phyloP scores from a whole-genome alignment of 805 yeast species.

The Metschnikowia santaceciliae region DNA sequence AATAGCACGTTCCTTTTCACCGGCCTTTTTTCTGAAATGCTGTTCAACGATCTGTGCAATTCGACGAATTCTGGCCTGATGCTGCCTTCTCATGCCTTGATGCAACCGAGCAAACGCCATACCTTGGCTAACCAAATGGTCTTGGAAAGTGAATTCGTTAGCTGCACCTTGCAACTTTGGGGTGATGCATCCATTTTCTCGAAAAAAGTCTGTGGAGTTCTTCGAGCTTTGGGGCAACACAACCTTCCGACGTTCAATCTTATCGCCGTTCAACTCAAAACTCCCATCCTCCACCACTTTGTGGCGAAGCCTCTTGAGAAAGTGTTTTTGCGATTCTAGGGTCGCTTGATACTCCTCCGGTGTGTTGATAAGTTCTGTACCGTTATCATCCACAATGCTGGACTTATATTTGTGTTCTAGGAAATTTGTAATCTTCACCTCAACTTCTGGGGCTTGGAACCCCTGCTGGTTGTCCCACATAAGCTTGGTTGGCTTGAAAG shows the following conservation, averaged over 20 bases:
- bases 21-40: conserved; percentile 80
- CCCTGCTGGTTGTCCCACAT: conserved; percentile 12
- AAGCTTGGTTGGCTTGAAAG: conserved; percentile 3
- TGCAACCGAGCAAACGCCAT: conserved; percentile 64
- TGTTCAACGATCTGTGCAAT: conserved; percentile 79
- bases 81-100: conserved; percentile 59
- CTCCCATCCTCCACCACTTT: conserved; percentile 34
- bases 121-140: conserved; percentile 75
- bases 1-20: conserved; percentile 79
- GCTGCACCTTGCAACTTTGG: conserved; percentile 43
- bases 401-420: conserved; percentile 27
- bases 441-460: conserved; percentile 26
- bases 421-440: conserved; percentile 24
- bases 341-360: conserved; percentile 58
- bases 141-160: conserved; percentile 53
- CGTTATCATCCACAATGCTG: conserved; percentile 38
- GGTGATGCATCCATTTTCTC: conserved; percentile 39
- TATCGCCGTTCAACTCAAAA: conserved; percentile 44
- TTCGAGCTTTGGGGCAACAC: conserved; percentile 43
- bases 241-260: conserved; percentile 43
- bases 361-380: conserved; percentile 28
- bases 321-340: conserved; percentile 48
- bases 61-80: conserved; percentile 45
- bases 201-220: conserved; percentile 42
- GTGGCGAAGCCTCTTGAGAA: conserved; percentile 45